These are phyloP conservation scores for Golovinomyces cichoracearum DNA, from an alignment of 2,329 filamentous ascomycete genomes.

Conservation along the genomic window DNA sequence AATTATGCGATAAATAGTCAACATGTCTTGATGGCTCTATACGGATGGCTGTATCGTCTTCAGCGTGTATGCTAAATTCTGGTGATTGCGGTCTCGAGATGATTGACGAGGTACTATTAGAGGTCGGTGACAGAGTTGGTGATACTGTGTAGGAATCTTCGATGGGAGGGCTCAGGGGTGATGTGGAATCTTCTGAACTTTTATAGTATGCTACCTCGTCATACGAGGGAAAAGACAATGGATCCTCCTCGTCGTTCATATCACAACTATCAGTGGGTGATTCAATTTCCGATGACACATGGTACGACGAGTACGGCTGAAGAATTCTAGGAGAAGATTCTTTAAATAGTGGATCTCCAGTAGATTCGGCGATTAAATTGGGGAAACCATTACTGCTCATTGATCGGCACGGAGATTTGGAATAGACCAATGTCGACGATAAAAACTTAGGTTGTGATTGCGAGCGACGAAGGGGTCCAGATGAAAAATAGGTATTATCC, in stretches of 20 bases:
- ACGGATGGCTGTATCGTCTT: conserved; percentile 27
- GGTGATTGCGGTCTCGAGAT: conserved; percentile 20
- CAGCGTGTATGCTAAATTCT: conserved; percentile 14
- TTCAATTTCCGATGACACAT: background rate
- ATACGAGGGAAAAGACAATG: conserved; percentile 20
- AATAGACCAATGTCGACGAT: conserved; percentile 22
- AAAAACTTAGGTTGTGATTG: conserved; percentile 33
- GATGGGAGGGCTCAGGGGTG: conserved; percentile 23
- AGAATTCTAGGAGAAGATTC: conserved; percentile 29
- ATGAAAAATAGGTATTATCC: conserved; percentile 29
- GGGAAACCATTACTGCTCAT: conserved; percentile 11
- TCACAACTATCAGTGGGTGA: conserved; percentile 46
- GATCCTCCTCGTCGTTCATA: conserved; percentile 66
- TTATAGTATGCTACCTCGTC: conserved; percentile 16
- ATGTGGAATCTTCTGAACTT: conserved; percentile 22
- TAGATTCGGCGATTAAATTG: conserved; percentile 8
- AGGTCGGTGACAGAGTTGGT: conserved; percentile 22
- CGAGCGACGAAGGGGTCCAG: conserved; percentile 29
- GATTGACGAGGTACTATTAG: conserved; percentile 30
- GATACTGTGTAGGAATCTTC: conserved; percentile 27
- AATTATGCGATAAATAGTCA: conserved; percentile 85
- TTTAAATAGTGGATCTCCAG: conserved; percentile 22
- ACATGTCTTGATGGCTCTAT: conserved; percentile 37
- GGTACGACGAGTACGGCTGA: conserved; percentile 16
- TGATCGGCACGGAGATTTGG: conserved; percentile 22